Percentiles rank a stretch among this genome's conserved stretches.
Conservation (phyloP, 192 early-diverging fungal species). For the Cladochytrium replicatum region DNA sequence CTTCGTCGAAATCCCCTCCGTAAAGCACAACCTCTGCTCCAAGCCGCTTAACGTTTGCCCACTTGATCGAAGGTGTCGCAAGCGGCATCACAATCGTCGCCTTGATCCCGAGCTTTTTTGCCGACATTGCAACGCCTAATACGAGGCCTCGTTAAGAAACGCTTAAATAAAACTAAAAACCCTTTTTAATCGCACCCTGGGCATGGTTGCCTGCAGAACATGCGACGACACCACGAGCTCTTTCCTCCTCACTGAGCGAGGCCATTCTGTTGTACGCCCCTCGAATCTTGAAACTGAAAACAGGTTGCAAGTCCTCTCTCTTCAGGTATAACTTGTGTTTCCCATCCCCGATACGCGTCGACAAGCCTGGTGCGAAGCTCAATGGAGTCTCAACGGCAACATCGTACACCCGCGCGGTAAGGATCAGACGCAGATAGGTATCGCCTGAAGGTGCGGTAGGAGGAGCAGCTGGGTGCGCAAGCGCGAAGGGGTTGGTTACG, state of each 20-base stretch:
- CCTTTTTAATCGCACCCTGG: constrained; percentile 48
- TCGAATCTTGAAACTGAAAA: constrained; percentile 97
- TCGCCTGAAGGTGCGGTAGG: no score
- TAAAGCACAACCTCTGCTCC: constrained; percentile 83
- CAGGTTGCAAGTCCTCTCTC: constrained; percentile 93
- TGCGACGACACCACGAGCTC: constrained; percentile 77
- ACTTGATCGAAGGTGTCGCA: constrained; percentile 70
- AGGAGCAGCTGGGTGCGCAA: no score
- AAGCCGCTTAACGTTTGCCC: constrained; percentile 78
- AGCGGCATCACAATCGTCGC: constrained; percentile 98
- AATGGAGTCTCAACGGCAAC: constrained; percentile 88
- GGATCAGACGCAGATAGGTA: constrained; percentile 86
- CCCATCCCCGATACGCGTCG: constrained; percentile 49
- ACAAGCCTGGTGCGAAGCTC: constrained; percentile 72
- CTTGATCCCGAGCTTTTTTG: constrained; percentile 81
- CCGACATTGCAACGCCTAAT: constrained; percentile 73
- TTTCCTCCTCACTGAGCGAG: constrained; percentile 70
- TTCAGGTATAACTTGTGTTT: constrained; percentile 72
- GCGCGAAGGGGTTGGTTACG: no score
- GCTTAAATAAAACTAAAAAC: constrained; percentile 5
- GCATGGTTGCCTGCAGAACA: constrained; percentile 99
- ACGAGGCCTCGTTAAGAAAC: background rate
- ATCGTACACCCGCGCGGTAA: constrained; percentile 90
- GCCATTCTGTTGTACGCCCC: constrained; percentile 93
- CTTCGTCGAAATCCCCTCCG: constrained; percentile 92